Percentiles rank a stretch among this genome's conserved stretches.
Evolutionary conservation across 257 asterid genomes (phyloP).

Genomic region (Ilex aquifolium): DNA sequence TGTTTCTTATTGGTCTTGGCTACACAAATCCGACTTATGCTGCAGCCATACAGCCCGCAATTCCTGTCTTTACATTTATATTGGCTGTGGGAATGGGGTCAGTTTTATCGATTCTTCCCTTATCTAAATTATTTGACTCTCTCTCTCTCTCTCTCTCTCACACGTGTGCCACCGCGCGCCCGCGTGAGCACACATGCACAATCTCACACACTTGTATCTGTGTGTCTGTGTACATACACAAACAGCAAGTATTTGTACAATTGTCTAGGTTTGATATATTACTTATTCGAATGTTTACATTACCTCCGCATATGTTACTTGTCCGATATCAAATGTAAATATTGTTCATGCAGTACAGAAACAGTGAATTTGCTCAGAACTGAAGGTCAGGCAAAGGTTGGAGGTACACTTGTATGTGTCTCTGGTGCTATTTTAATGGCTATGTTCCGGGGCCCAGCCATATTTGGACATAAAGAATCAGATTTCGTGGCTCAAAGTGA

Average conservation of each 20-base stretch:
- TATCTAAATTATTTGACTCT: constrained; percentile 1
- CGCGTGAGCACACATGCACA: no score
- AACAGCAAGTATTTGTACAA: neutral
- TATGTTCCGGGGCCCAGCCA: constrained; percentile 76
- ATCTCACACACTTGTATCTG: neutral
- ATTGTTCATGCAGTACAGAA: constrained; percentile 80
- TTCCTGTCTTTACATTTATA: constrained; percentile 92
- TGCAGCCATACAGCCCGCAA: constrained; percentile 94
- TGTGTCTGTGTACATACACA: neutral
- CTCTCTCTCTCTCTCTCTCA: constrained; percentile 11
- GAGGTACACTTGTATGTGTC: constrained; percentile 84
- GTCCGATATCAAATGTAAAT: constrained; percentile 22
- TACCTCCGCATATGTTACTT: neutral
- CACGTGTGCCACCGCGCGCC: neutral
- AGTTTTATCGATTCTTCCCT: constrained; percentile 27
- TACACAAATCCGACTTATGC: constrained; percentile 95
- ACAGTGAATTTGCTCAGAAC: constrained; percentile 54
- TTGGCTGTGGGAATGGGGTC: constrained; percentile 91
- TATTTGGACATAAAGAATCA: constrained; percentile 60
- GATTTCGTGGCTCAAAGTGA: constrained; percentile 49
- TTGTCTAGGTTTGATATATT: neutral
- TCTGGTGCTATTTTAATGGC: constrained; percentile 90
- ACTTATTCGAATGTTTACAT: neutral
- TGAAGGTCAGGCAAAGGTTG: constrained; percentile 90
- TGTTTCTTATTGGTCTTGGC: constrained; percentile 93